Evolutionary conservation across 2,329 filamentous ascomycete species (phyloP), one percentile per base, ranked within the genome.

Genomic region (Botrytis medusae): DNA sequence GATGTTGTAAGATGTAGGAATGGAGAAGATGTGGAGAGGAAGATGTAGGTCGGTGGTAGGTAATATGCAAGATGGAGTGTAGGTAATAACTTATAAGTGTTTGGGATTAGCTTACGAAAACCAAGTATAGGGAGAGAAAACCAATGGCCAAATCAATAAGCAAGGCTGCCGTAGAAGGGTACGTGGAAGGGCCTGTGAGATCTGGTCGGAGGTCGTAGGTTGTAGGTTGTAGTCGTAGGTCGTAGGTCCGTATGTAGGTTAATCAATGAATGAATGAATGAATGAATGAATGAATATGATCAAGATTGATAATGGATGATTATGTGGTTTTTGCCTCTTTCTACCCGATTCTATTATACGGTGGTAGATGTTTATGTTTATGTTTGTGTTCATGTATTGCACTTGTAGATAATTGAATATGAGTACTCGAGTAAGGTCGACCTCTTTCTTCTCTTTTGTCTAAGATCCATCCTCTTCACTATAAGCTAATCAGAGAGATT

Each of bases 101-200:
- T 54, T 54, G 51, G 51, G n/a, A 8, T 32, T 44, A 65, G 61
- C 61, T 42, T 63, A 63, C 61, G 61, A 63, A 40, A 63, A 29
- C 37, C n/a, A 63, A 22, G 29, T 16, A 6, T 29, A 54, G 6
- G 37, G 8, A 37, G 42, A n/a, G 44, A 14, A 48, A 22, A 6
- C 29, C 44, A 65, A 65, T 65, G 12, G 44, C 44, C 34, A 32
- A 10, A 62, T 62, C 34, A 40, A 62, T 42, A 51, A 65, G 63
- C 40, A 65, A 65, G 63, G 63, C 63, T 65, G 34, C 32, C 20
- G 63, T 51, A 51, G 44, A 25, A 48, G 60, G 60, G 61, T 65
- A 65, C 63, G 63, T 65, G 63, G 63, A 65, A 65, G n/a, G 20
- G 44, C 16, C n/a, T 32, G 14, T 37, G 37, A 37, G 34, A 37